phyloP scores from a whole-genome alignment of 2,329 filamentous ascomycete genomes.

The Xenosphaeropsis pyriputrescens region DNA sequence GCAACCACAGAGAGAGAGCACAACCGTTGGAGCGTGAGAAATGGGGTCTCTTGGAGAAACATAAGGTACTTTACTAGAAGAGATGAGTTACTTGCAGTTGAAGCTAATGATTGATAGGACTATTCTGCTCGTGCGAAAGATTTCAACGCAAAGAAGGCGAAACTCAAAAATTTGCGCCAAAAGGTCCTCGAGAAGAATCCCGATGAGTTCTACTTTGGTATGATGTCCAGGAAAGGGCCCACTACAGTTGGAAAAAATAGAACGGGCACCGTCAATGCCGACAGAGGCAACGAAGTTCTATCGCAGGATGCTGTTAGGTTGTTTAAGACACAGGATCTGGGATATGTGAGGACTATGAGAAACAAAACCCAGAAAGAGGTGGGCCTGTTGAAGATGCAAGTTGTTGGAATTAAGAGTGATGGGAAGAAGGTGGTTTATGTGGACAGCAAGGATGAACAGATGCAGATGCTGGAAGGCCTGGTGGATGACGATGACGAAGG shows the following conservation, averaged over 20 bases:
- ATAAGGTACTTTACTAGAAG: conserved; percentile 44
- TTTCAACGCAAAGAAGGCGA: conserved; percentile 49
- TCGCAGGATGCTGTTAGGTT: conserved; percentile 42
- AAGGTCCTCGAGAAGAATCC: conserved; percentile 54
- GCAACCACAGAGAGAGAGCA: conserved; percentile 79
- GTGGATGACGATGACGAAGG: conserved; percentile 7
- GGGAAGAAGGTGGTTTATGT: conserved; percentile 21
- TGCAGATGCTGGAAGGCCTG: conserved; percentile 3
- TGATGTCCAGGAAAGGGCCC: conserved; percentile 47
- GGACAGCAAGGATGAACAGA: conserved; percentile 13
- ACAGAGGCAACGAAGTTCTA: conserved; percentile 40
- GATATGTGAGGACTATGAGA: conserved; percentile 47
- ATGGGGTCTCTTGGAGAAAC: conserved; percentile 89
- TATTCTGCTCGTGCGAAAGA: conserved; percentile 51
- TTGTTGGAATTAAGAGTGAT: conserved; percentile 21
- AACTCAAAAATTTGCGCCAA: conserved; percentile 40
- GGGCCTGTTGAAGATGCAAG: conserved; percentile 34
- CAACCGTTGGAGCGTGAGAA: conserved; percentile 73
- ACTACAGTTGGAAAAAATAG: conserved; percentile 34
- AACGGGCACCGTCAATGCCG: conserved; percentile 39
- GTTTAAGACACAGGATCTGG: conserved; percentile 55
- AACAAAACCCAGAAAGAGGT: conserved; percentile 46
- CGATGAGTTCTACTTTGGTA: conserved; percentile 61
- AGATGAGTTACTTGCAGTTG: too few species aligned
- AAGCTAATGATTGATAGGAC: conserved; percentile 25